Base-by-base conservation (phyloP, 495 filamentous ascomycete species). In the Xylaria bambusicola region DNA sequence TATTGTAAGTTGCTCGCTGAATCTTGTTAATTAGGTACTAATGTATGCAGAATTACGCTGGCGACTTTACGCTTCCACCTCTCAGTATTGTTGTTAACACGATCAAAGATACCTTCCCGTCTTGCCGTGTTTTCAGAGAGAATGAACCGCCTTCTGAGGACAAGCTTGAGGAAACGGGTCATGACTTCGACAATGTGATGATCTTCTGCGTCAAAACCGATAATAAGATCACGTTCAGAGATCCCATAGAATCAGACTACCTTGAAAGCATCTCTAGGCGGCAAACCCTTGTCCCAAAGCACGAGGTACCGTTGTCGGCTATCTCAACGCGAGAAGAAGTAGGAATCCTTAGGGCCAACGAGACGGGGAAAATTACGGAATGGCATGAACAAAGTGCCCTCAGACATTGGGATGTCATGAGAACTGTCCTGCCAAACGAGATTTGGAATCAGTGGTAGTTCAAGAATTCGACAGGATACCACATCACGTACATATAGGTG, bases 321-420 rank as follows among this genome's bases (percentile, higher is more conserved):
- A 73, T 81, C 55, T 84, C 82, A 57, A 65, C 66, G 27, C 74
- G 66, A 18, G 69, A 72, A 8, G 73, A 72, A 0, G 68, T 71
- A 12, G 74, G 72, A 0, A 61, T 88, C 4, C 70, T 91, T 58
- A 74, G 71, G 65, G 75, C 70, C 26, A 84, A 82, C 41, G 80
- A 81, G 44, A 89, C 84, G 23, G 75, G 78, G 12, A 76, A 83
- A 62, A 67, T 96, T 55, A 79, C 80, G 49, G 78, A 81, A 69
- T 89, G 83, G 79, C 91, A 95, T 71, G 81, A 85, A 68, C 75
- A 78, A 51, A 88, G 86, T 59, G 93, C 93, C 3, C 60, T 89
- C 31, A 87, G 87, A 40, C 94, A 98, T 75, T 98, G 94, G 94
- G 72, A 75, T 20, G 86, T 98, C 36, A 98, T 98, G 89, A 82